Conservation (phyloP, 345 rosid genomes). For the Salix purpurea region DNA sequence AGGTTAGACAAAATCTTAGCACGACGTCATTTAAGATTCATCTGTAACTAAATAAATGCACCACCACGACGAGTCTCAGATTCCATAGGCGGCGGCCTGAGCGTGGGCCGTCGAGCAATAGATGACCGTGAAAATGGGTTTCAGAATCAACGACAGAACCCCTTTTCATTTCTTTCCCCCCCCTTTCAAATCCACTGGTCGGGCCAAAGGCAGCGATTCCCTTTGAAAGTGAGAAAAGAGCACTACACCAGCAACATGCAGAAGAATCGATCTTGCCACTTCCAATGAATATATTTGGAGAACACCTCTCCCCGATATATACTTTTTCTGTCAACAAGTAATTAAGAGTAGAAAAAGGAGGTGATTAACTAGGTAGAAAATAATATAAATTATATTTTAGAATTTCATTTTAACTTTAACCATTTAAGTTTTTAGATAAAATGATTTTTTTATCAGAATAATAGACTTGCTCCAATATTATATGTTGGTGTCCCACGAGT, state of each 20-base stretch:
- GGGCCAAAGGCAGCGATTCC: constrained; percentile 17
- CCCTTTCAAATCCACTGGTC: constrained; percentile 6
- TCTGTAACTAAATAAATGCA: neutral
- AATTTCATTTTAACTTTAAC: fast-evolving
- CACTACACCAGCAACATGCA: neutral
- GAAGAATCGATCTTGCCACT: constrained; percentile 4
- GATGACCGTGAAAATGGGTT: constrained; percentile 5
- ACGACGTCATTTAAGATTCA: neutral
- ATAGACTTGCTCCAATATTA: constrained; percentile 7
- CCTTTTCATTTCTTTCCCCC: neutral
- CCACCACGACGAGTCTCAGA: neutral
- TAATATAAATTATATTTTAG: too few relatives aligned
- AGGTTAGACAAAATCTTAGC: neutral
- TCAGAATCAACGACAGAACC: constrained; percentile 21
- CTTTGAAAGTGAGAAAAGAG: constrained; percentile 4
- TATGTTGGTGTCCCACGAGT: constrained; percentile 17
- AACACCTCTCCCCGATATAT: neutral
- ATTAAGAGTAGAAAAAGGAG: neutral
- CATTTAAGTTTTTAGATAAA: too few relatives aligned
- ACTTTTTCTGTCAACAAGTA: too few relatives aligned
- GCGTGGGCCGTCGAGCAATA: neutral
- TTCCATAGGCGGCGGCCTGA: constrained; percentile 2
- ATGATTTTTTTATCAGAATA: too few relatives aligned
- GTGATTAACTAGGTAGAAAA: neutral
- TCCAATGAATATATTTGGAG: neutral